Evolutionary conservation across 2,329 filamentous ascomycete genomes (phyloP).

Genomic region (Seiridium cupressi): DNA sequence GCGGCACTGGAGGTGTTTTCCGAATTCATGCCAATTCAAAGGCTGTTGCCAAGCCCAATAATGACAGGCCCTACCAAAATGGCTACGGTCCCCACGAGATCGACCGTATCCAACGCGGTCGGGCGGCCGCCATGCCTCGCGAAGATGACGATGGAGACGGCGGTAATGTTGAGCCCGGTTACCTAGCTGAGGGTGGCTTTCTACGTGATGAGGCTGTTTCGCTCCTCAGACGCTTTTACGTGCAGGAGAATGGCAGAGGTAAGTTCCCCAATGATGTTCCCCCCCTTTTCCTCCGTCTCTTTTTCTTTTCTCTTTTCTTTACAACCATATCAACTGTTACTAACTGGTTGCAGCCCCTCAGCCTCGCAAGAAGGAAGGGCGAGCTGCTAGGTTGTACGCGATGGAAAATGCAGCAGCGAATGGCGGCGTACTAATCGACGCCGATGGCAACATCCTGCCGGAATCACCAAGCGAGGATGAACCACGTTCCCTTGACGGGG

Average conservation of each 20-base stretch:
- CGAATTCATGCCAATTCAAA: slow-evolving; percentile 70
- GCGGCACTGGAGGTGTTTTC: slow-evolving; percentile 91
- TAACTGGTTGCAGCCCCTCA: slow-evolving; percentile 24
- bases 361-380: slow-evolving; percentile 33
- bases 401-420: slow-evolving; percentile 25
- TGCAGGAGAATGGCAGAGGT: slow-evolving; percentile 96
- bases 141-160: slow-evolving; percentile 48
- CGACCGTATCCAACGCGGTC: slow-evolving; percentile 32
- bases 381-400: slow-evolving; percentile 30
- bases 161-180: slow-evolving; percentile 73
- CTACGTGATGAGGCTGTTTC: slow-evolving; percentile 92
- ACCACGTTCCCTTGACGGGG: not conserved
- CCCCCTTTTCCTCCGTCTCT: too few relatives aligned
- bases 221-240: slow-evolving; percentile 88
- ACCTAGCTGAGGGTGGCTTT: slow-evolving; percentile 81
- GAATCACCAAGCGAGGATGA: slow-evolving; percentile 14
- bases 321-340: slow-evolving; percentile 11
- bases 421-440: slow-evolving; percentile 23
- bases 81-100: slow-evolving; percentile 27
- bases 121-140: slow-evolving; percentile 34
- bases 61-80: slow-evolving; percentile 26
- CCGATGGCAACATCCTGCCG: slow-evolving; percentile 19
- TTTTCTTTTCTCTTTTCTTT: not conserved
- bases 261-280: slow-evolving; percentile 18
- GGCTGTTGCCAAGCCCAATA: slow-evolving; percentile 26